Conservation (phyloP, 441 rosid species). For the Monsonia emarginata region DNA sequence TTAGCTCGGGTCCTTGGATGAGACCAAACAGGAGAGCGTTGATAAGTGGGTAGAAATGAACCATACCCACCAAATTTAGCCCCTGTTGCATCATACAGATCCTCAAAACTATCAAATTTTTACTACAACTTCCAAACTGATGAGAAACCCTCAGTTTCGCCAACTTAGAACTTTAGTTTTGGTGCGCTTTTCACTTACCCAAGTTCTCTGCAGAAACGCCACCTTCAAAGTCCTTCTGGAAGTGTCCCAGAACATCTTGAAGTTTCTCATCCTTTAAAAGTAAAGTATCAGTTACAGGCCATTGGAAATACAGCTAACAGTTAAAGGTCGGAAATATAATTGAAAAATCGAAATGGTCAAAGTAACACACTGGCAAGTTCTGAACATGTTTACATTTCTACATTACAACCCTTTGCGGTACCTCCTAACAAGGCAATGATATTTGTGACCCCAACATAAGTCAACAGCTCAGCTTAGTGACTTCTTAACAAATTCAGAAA, state of each 20-base stretch:
- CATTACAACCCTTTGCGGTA: background rate
- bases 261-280: conserved; percentile 50
- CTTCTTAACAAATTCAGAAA: background rate
- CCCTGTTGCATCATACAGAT: conserved; percentile 41
- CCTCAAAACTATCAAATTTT: background rate
- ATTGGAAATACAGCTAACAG: background rate
- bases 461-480: background rate
- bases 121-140: background rate
- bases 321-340: background rate
- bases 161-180: background rate
- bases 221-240: conserved; percentile 51
- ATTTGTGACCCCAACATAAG: too few species aligned
- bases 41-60: conserved; percentile 74
- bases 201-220: conserved; percentile 45
- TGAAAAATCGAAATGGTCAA: background rate
- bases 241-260: conserved; percentile 56
- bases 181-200: conserved; percentile 32
- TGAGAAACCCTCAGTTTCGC: background rate
- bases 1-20: conserved; percentile 49
- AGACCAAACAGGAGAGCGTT: conserved; percentile 69
- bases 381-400: background rate
- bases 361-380: background rate
- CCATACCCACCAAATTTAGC: conserved; percentile 94
- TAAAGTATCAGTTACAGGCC: background rate
- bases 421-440: too few species aligned